Evolutionary conservation across 306 rosid genomes (phyloP), one percentile per base, ranked within the genome.

Genomic region (Luffa acutangula): DNA sequence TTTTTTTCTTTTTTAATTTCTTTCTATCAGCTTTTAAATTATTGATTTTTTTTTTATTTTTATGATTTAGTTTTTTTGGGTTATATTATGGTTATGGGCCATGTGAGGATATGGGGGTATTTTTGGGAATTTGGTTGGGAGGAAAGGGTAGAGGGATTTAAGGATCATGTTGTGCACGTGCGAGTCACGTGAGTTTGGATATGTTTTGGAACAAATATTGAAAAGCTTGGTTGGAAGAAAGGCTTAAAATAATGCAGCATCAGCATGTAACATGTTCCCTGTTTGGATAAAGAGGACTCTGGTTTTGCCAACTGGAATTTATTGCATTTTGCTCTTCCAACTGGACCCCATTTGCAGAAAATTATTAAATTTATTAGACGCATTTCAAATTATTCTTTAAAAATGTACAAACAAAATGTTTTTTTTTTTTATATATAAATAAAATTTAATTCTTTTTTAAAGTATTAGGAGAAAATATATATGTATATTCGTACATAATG

Each of bases 91-190:
- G 18, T 11, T 33, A 7, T 66, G 51, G 51, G 51, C 77, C 77
- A 71, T 71, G 77, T 71, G 75, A n/a, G 9, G 20, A 41, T 9
- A 1, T 9, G 46, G 20, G 76, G 77, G 58, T 48, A 21, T 11
- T 71, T 73, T 31, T 2, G 77, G 60, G 8, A 49, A n/a, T 67
- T 67, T 20, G 34, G 43, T 21, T 21, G 3, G 1, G 74, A 41
- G 33, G 58, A 45, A 45, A 70, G 39, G 34, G 76, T 0, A 21
- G 41, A 72, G 25, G 43, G 31, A 31, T 21, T 45, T 18, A 49
- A 34, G 39, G 62, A 70, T 77, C 85, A 79, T 88, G 91, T 86
- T 85, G 81, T 87, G 76, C 89, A 81, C 83, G 86, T 86, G 90
- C 81, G 64, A 59, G 69, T 85, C 90, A 89, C 90, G 84, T 82